Conservation (phyloP, 768 basidiomycete genomes). For the Galerina marginata region DNA sequence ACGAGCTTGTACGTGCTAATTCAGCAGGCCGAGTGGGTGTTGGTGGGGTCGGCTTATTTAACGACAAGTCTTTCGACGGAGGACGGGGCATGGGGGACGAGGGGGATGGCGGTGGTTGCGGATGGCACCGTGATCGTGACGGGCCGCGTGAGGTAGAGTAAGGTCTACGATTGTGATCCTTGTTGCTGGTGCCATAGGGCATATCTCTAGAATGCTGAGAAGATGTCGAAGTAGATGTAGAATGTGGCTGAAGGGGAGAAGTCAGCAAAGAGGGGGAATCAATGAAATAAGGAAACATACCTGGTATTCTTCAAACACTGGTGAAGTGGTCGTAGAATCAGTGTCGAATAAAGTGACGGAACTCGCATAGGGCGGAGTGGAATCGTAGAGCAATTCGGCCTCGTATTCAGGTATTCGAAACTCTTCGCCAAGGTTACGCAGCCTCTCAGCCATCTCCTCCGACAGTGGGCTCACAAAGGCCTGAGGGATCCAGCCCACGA, state of each 20-base stretch:
- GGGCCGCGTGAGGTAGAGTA: constrained; percentile 6
- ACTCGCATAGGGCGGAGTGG: constrained; percentile 40
- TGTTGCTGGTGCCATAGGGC: neutral
- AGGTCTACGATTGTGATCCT: constrained; percentile 6
- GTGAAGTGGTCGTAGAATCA: constrained; percentile 16
- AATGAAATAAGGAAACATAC: constrained; percentile 1
- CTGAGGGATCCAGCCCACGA: constrained; percentile 79
- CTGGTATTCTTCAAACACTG: constrained; percentile 16
- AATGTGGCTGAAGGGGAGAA: constrained; percentile 1
- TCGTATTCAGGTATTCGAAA: constrained; percentile 52
- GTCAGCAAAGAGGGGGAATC: neutral
- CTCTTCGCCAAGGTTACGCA: constrained; percentile 49
- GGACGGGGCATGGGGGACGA: constrained; percentile 45
- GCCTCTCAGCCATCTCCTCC: constrained; percentile 53
- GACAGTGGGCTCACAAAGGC: constrained; percentile 66
- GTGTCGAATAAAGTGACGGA: constrained; percentile 27
- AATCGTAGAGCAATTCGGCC: constrained; percentile 48
- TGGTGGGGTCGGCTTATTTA: constrained; percentile 42
- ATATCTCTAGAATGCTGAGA: constrained; percentile 14
- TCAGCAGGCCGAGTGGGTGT: constrained; percentile 28
- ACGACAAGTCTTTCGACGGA: constrained; percentile 27
- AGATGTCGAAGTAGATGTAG: constrained; percentile 7
- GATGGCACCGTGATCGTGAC: constrained; percentile 21
- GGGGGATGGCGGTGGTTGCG: constrained; percentile 43
- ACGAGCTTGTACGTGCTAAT: constrained; percentile 32